These are phyloP conservation scores for Ammopiptanthus mongolicus DNA, from an alignment of 306 rosid genomes.

Conservation along the genomic window DNA sequence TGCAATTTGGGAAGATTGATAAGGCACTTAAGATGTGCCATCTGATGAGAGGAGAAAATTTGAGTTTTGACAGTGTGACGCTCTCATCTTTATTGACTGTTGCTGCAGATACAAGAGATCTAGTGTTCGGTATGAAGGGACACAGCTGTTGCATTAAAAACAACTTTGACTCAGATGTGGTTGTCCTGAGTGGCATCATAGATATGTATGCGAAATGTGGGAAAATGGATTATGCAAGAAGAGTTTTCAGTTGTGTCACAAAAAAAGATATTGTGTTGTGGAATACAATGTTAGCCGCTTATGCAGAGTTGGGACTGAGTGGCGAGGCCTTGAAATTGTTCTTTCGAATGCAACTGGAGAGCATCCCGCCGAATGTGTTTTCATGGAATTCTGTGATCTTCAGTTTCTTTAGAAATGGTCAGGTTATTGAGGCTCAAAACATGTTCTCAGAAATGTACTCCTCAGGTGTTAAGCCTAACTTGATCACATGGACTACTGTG, in stretches of 20 bases:
- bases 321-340: slow-evolving; percentile 78
- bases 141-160: slow-evolving; percentile 70
- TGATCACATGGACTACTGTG: slow-evolving; percentile 74
- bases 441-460: slow-evolving; percentile 63
- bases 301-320: slow-evolving; percentile 62
- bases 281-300: slow-evolving; percentile 78
- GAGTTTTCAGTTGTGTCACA: slow-evolving; percentile 34
- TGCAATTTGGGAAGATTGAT: slow-evolving; percentile 47
- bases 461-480: slow-evolving; percentile 43
- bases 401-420: slow-evolving; percentile 64
- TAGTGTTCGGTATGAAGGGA: slow-evolving; percentile 53
- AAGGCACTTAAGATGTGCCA: slow-evolving; percentile 50
- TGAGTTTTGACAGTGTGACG: slow-evolving; percentile 70
- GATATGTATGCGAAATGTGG: slow-evolving; percentile 80
- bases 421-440: slow-evolving; percentile 58
- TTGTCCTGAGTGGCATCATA: slow-evolving; percentile 51
- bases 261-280: slow-evolving; percentile 64
- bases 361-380: slow-evolving; percentile 58
- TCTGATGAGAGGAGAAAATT: slow-evolving; percentile 44
- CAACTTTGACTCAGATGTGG: slow-evolving; percentile 52
- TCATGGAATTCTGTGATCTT: slow-evolving; percentile 78
- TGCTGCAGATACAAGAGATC: slow-evolving; percentile 52
- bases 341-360: slow-evolving; percentile 70
- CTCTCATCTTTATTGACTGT: slow-evolving; percentile 58
- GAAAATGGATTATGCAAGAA: slow-evolving; percentile 48